Conservation (phyloP, 2,329 filamentous ascomycete genomes). For the Aspergillus quadrilineatus region DNA sequence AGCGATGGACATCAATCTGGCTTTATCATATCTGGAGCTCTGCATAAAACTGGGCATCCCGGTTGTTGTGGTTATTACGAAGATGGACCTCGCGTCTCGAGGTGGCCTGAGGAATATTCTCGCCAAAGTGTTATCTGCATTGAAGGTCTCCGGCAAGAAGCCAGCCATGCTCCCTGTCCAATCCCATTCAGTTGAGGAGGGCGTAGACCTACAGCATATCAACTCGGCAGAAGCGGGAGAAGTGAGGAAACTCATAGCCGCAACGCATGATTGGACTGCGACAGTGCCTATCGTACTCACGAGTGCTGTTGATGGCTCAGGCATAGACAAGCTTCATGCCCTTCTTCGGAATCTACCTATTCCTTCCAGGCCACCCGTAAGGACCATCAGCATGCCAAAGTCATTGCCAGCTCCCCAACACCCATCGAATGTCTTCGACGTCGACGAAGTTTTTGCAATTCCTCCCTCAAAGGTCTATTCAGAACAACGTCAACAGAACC, state of each 20-base stretch:
- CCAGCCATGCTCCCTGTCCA: slow-evolving; percentile 65
- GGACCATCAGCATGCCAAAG: slow-evolving; percentile 22
- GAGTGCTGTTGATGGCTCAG: slow-evolving; percentile 79
- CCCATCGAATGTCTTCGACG: slow-evolving; percentile 71
- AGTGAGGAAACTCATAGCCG: slow-evolving; percentile 56
- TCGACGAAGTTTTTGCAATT: slow-evolving; percentile 85
- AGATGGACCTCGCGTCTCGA: slow-evolving; percentile 81
- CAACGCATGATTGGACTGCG: slow-evolving; percentile 40
- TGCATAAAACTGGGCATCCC: slow-evolving; percentile 79
- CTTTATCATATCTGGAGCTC: slow-evolving; percentile 76
- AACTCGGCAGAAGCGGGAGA: slow-evolving; percentile 57
- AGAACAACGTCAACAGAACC: slow-evolving; percentile 45
- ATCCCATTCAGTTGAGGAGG: slow-evolving; percentile 49
- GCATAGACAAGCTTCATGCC: slow-evolving; percentile 78
- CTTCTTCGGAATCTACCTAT: slow-evolving; percentile 75
- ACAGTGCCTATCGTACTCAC: slow-evolving; percentile 83
- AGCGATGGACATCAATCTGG: slow-evolving; percentile 64
- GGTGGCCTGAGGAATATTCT: slow-evolving; percentile 68
- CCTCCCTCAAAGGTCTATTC: slow-evolving; percentile 60
- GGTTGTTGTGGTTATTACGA: slow-evolving; percentile 81
- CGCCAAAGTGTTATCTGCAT: slow-evolving; percentile 68
- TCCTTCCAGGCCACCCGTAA: slow-evolving; percentile 45
- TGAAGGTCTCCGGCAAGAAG: slow-evolving; percentile 72
- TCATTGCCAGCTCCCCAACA: slow-evolving; percentile 42
- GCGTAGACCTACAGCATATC: slow-evolving; percentile 57